These are phyloP conservation scores for Monosporascus cannonballus DNA, from an alignment of 2,329 filamentous ascomycete genomes.

Conservation along the genomic window DNA sequence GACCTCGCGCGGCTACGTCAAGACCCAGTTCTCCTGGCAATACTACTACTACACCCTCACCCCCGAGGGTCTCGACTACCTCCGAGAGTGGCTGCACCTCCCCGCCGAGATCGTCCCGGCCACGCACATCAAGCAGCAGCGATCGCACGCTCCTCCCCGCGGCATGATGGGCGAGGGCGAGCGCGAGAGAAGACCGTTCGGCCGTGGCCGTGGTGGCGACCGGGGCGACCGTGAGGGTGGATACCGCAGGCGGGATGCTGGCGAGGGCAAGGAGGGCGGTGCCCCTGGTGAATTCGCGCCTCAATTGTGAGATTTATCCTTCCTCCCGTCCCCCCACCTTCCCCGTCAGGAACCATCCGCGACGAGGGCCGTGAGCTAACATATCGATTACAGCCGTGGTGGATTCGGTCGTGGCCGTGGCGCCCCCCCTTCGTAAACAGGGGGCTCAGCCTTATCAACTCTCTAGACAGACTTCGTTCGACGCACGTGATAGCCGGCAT, in stretches of 20 bases:
- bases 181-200: conserved; percentile 75
- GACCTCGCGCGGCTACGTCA: conserved; percentile 95
- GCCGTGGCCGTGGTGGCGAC: conserved; percentile 68
- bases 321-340: neutral
- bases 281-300: conserved; percentile 89
- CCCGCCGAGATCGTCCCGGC: conserved; percentile 98
- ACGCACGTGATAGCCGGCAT: conserved; percentile 25
- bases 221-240: conserved; percentile 73
- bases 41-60: conserved; percentile 99
- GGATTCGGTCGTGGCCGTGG: conserved; percentile 85
- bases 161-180: conserved; percentile 92
- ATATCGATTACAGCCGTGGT: conserved; percentile 57
- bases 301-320: conserved; percentile 61
- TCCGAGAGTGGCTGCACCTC: conserved; percentile 99
- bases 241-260: conserved; percentile 86
- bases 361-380: conserved; percentile 28
- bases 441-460: conserved; percentile 34
- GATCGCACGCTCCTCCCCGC: conserved; percentile 94
- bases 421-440: conserved; percentile 61
- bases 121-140: conserved; percentile 99
- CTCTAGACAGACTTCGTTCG: conserved; percentile 21
- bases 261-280: conserved; percentile 84
- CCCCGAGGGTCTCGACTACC: conserved; percentile 99
- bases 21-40: conserved; percentile 99
- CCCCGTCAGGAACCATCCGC: conserved; percentile 3